These are phyloP conservation scores for Eucalyptus pauciflora DNA, from an alignment of 345 rosid genomes.

Conservation along the genomic window DNA sequence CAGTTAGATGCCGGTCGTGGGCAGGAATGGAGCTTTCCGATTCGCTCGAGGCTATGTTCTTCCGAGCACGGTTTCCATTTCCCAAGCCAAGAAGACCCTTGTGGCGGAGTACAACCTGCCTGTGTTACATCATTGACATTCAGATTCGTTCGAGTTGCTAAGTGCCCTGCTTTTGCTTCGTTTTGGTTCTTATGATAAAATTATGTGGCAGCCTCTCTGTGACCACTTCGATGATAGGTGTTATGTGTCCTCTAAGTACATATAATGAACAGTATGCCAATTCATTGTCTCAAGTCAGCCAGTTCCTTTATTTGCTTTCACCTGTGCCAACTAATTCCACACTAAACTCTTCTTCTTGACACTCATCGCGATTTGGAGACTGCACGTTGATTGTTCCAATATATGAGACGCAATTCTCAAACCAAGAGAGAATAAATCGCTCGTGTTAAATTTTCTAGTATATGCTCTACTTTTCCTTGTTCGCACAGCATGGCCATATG, in stretches of 20 bases:
- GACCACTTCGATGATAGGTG: too few relatives aligned
- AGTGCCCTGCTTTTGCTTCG: background rate
- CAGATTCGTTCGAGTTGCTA: background rate
- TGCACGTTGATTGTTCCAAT: too few relatives aligned
- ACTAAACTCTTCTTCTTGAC: background rate
- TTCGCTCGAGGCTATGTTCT: constrained; percentile 18
- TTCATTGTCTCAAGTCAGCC: background rate
- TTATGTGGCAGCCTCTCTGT: too few relatives aligned
- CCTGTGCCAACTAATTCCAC: background rate
- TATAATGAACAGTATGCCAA: background rate
- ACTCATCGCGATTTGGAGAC: background rate
- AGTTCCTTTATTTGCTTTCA: background rate
- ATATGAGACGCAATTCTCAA: too few relatives aligned
- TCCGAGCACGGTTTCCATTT: constrained; percentile 1
- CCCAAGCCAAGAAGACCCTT: background rate
- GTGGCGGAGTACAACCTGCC: background rate
- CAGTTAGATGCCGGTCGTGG: constrained; percentile 13
- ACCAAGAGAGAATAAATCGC: too few relatives aligned
- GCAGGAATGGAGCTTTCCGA: constrained; percentile 9
- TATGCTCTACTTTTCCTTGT: too few relatives aligned
- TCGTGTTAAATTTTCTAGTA: too few relatives aligned
- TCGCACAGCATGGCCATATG: too few relatives aligned
- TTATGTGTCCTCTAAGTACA: background rate
- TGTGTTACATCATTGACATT: background rate
- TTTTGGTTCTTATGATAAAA: background rate